Percentiles rank a stretch among this genome's conserved stretches.
Evolutionary conservation across 2,329 filamentous ascomycete species (phyloP).

Genomic region (Harringtonia lauricola): DNA sequence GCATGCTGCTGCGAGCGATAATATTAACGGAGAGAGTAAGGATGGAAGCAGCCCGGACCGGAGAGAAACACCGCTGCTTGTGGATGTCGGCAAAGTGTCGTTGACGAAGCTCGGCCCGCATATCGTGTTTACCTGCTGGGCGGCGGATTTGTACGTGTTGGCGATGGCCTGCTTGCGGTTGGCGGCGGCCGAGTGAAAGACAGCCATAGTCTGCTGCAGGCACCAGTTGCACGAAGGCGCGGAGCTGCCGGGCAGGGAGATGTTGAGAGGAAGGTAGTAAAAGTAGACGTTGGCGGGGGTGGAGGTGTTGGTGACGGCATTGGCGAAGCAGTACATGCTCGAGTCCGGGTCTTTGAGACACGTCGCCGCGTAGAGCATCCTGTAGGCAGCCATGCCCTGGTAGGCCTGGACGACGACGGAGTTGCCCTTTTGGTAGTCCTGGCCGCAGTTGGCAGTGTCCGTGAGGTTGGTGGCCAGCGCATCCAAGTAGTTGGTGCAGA

Average conservation of each 20-base stretch:
- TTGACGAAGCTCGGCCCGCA: slow-evolving; percentile 51
- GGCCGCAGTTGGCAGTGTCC: slow-evolving; percentile 51
- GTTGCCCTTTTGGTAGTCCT: slow-evolving; percentile 58
- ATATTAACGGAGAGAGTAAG: background rate
- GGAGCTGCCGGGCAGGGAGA: slow-evolving; percentile 52
- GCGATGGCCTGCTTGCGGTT: slow-evolving; percentile 57
- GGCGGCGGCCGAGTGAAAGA: slow-evolving; percentile 60
- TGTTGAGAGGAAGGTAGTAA: slow-evolving; percentile 78
- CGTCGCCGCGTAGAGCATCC: slow-evolving; percentile 65
- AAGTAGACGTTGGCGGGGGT: slow-evolving; percentile 65
- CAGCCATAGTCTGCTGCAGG: slow-evolving; percentile 67
- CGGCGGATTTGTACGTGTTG: slow-evolving; percentile 59
- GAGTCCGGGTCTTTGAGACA: slow-evolving; percentile 62
- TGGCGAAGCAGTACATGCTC: slow-evolving; percentile 68
- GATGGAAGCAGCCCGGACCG: background rate
- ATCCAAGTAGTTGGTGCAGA: slow-evolving; percentile 56
- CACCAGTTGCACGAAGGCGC: slow-evolving; percentile 69
- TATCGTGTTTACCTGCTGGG: slow-evolving; percentile 58
- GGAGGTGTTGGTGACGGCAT: slow-evolving; percentile 66
- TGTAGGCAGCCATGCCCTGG: slow-evolving; percentile 65
- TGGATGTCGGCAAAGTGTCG: slow-evolving; percentile 32
- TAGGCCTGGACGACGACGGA: slow-evolving; percentile 64
- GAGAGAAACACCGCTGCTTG: slow-evolving; percentile 12
- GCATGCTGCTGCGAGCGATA: background rate
- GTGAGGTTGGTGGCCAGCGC: slow-evolving; percentile 56